phyloP scores from a whole-genome alignment of 805 yeast species.

The Candida gorgasii region DNA sequence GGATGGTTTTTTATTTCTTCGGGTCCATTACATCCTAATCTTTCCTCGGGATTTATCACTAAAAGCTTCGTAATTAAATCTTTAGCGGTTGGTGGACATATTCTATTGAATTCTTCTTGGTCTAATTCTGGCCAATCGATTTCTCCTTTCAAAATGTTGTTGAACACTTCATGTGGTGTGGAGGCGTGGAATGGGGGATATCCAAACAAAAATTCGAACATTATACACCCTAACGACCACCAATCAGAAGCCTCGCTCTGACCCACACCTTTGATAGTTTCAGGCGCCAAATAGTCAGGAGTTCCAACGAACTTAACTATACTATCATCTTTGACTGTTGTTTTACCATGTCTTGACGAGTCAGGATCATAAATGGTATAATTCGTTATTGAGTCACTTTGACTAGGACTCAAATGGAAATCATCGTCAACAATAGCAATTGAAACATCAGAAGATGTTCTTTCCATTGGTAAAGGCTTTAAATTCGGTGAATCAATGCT shows the following conservation, averaged over 20 bases:
- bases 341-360: background rate
- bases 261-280: constrained; percentile 80
- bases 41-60: constrained; percentile 57
- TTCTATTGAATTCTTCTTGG: constrained; percentile 50
- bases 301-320: constrained; percentile 85
- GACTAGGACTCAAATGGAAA: constrained; percentile 29
- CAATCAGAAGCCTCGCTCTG: constrained; percentile 91
- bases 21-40: constrained; percentile 81
- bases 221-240: constrained; percentile 98
- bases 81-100: constrained; percentile 66
- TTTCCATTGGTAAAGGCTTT: constrained; percentile 43
- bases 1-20: constrained; percentile 78
- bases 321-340: constrained; percentile 23
- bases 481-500: constrained; percentile 52
- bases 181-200: constrained; percentile 91
- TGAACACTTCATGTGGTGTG: constrained; percentile 78
- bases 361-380: constrained; percentile 78
- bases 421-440: constrained; percentile 58
- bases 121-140: constrained; percentile 81
- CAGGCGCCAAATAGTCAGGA: constrained; percentile 97
- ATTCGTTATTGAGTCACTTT: constrained; percentile 23
- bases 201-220: constrained; percentile 90
- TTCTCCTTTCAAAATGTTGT: constrained; percentile 68
- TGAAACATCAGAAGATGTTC: constrained; percentile 58
- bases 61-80: constrained; percentile 70